Evolutionary conservation across 2,329 filamentous ascomycete species (phyloP), one percentile per base, ranked within the genome.

Genomic region (Monilinia laxa): DNA sequence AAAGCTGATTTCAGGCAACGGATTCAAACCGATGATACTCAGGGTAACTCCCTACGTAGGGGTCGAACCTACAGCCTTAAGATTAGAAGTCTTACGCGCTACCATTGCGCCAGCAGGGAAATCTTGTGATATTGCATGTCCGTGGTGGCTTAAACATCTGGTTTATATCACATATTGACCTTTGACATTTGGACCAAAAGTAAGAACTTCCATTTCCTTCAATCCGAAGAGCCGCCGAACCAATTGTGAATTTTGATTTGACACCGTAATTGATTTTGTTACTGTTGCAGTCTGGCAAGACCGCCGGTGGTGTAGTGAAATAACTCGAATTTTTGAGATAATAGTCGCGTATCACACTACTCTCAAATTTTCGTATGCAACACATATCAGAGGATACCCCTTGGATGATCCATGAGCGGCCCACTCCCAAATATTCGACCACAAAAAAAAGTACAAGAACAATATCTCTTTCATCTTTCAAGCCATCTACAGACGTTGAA

Each of bases 71-170:
- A 23, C 28, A 60, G 28, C 57, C 57, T 60, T 20, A 60, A 60
- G 57, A 60, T 57, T 59, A 59, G 57, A 60, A 60, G 57, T 60
- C 57, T 60, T 60, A 20, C 57, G 57, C 57, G 57, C 57, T 60
- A 60, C 57, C 57, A 60, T 60, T 60, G 57, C 57, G 57, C 57
- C 57, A 49, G 57, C 57, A 60, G 42, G 58, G 45, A 60, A 60
- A 60, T 60, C 58, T 38, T 38, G 14, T 25, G 2, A 12, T 25
- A 10, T 62, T 62, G n/a, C 20, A 31, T 52, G 0, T 38, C 0
- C 0, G 0, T 0, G 0, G 1, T 0, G 0, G 1, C 12, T 5
- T 4, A 12, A 25, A 18, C 0, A 38, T 28, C 14, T 11, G 3
- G 23, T 4, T 18, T 7, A 60, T 51, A 20, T 14, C 20, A 51